Evolutionary conservation across 352 stramenopile genomes (phyloP).

Genomic region (Globisporangium irregulare): DNA sequence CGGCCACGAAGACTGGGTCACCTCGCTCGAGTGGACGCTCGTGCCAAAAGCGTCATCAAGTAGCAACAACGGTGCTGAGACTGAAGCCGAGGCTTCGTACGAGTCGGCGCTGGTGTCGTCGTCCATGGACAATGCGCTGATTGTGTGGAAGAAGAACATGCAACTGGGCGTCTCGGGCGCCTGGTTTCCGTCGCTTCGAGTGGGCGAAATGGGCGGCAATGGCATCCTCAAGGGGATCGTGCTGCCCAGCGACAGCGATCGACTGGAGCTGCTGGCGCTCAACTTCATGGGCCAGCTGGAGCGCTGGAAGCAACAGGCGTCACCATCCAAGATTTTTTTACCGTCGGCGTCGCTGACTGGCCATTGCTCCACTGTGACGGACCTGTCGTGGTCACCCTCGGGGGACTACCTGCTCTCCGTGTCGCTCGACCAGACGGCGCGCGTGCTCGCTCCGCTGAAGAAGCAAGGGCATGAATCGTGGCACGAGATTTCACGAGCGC

Average conservation of each 20-base stretch:
- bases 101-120: slow-evolving; percentile 43
- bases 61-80: background rate
- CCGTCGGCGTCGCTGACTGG: slow-evolving; percentile 53
- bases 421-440: slow-evolving; percentile 75
- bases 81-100: background rate
- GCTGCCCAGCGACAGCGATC: slow-evolving; percentile 24
- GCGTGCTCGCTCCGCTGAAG: slow-evolving; percentile 37
- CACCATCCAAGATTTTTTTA: slow-evolving; percentile 45
- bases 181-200: slow-evolving; percentile 49
- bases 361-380: slow-evolving; percentile 52
- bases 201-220: slow-evolving; percentile 59
- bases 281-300: slow-evolving; percentile 66
- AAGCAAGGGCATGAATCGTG: slow-evolving; percentile 19
- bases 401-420: slow-evolving; percentile 70
- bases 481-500: slow-evolving; percentile 69
- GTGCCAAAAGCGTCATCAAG: slow-evolving; percentile 7
- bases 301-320: slow-evolving; percentile 54
- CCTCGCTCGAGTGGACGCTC: slow-evolving; percentile 54
- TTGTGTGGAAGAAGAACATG: slow-evolving; percentile 46
- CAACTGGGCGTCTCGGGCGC: slow-evolving; percentile 14
- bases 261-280: slow-evolving; percentile 57
- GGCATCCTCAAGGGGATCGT: slow-evolving; percentile 43
- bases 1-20: slow-evolving; percentile 82
- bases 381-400: slow-evolving; percentile 59
- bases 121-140: slow-evolving; percentile 80